phyloP scores from a whole-genome alignment of 1,139 yeast species.

The Hemisphaericaspora xylofermentans region DNA sequence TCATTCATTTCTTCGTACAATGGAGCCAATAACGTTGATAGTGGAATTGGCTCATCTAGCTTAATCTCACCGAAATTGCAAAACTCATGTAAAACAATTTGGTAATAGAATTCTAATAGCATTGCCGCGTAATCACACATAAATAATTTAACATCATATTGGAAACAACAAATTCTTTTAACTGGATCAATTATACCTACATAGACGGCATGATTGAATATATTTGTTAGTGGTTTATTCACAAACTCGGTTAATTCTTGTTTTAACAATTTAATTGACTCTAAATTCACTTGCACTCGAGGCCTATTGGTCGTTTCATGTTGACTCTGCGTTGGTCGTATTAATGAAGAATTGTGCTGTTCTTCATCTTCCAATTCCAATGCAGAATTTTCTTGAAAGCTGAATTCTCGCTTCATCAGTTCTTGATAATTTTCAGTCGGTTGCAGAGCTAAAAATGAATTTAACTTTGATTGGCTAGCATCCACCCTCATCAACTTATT shows the following conservation, averaged over 20 bases:
- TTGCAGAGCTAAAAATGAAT: conserved; percentile 14
- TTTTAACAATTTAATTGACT: conserved; percentile 58
- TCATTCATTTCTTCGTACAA: conserved; percentile 16
- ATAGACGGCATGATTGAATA: conserved; percentile 69
- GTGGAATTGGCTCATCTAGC: conserved; percentile 38
- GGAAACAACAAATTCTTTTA: conserved; percentile 75
- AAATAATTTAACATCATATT: conserved; percentile 73
- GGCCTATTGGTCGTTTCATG: conserved; percentile 6
- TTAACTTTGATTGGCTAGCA: conserved; percentile 32
- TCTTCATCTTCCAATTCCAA: conserved; percentile 1
- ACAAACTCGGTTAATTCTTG: conserved; percentile 46
- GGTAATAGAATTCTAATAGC: conserved; percentile 73
- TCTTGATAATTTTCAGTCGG: conserved; percentile 6
- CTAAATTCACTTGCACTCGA: conserved; percentile 44
- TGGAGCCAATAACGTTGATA: conserved; percentile 31
- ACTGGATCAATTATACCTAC: conserved; percentile 80
- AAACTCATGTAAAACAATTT: conserved; percentile 73
- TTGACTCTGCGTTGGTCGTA: not conserved
- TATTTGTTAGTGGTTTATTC: conserved; percentile 57
- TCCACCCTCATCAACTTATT: conserved; percentile 76
- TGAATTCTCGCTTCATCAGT: conserved; percentile 9
- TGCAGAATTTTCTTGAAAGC: conserved; percentile 5
- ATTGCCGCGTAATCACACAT: conserved; percentile 79
- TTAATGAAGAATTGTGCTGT: not conserved
- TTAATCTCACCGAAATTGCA: conserved; percentile 73